Evolutionary conservation across 2,329 filamentous ascomycete genomes (phyloP).

Genomic region (Ceratocystis diversiconidia): DNA sequence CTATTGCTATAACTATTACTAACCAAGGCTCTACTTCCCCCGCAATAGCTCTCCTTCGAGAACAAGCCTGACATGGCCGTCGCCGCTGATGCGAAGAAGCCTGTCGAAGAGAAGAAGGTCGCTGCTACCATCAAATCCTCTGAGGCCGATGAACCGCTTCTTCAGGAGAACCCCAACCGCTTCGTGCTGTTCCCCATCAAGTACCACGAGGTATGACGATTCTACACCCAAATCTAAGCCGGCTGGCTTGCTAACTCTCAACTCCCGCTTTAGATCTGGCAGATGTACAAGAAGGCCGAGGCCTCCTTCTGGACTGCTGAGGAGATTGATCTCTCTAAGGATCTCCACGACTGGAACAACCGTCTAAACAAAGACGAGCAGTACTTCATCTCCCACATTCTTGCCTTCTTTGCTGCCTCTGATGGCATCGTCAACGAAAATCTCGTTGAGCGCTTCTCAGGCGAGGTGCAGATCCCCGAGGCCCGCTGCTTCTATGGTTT

Average conservation of each 20-base stretch:
- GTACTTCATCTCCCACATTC: conserved; percentile 95
- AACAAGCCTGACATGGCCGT: conserved; percentile 55
- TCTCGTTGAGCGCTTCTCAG: conserved; percentile 92
- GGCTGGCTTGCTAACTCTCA: background rate
- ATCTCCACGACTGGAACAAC: conserved; percentile 99
- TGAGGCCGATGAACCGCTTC: conserved; percentile 74
- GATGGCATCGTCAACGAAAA: conserved; percentile 99
- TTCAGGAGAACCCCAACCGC: conserved; percentile 88
- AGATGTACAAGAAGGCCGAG: conserved; percentile 99
- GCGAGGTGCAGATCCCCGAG: conserved; percentile 92
- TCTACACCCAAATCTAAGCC: background rate
- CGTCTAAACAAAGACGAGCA: conserved; percentile 90
- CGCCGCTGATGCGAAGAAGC: conserved; percentile 31
- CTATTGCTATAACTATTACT: background rate
- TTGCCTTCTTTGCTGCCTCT: conserved; percentile 97
- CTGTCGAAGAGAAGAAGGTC: conserved; percentile 31
- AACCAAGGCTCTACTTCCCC: background rate
- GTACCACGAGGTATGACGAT: conserved; percentile 79
- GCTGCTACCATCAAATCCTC: conserved; percentile 45
- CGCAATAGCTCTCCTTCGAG: conserved; percentile 55
- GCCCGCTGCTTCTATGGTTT: conserved; percentile 99
- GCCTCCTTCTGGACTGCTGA: conserved; percentile 99
- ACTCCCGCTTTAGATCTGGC: conserved; percentile 62
- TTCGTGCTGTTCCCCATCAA: conserved; percentile 99
- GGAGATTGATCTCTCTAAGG: conserved; percentile 98